phyloP scores from a whole-genome alignment of 805 yeast species.

The Candida palmyrensis region DNA sequence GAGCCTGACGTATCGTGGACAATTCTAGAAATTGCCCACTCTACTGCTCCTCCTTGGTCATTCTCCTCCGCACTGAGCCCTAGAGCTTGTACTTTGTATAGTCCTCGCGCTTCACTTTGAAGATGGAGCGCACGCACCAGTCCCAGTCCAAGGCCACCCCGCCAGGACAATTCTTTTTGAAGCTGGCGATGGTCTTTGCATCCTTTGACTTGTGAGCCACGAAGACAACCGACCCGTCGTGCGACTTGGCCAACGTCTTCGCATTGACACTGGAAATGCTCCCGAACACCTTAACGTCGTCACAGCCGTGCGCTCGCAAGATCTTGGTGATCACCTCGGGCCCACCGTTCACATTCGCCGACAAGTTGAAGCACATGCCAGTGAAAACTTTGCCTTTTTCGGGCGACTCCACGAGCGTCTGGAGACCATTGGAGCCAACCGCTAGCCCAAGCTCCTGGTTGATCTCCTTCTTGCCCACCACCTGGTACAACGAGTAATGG shows the following conservation, averaged over 20 bases:
- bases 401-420: slow-evolving; percentile 10
- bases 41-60: not conserved
- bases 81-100: slow-evolving; percentile 15
- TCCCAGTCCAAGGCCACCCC: slow-evolving; percentile 51
- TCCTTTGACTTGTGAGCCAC: slow-evolving; percentile 36
- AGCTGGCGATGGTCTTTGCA: slow-evolving; percentile 17
- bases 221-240: slow-evolving; percentile 14
- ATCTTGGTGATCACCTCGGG: slow-evolving; percentile 50
- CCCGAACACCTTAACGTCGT: slow-evolving; percentile 17
- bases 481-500: slow-evolving; percentile 32
- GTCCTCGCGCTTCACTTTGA: slow-evolving; percentile 35
- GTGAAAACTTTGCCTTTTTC: slow-evolving; percentile 38
- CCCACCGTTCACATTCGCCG: slow-evolving; percentile 59
- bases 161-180: slow-evolving; percentile 12
- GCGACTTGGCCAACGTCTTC: slow-evolving; percentile 11
- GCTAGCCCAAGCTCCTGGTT: slow-evolving; percentile 23
- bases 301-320: slow-evolving; percentile 56
- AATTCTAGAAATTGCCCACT: not conserved
- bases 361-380: slow-evolving; percentile 47
- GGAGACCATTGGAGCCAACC: slow-evolving; percentile 15
- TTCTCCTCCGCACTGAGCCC: too few species aligned
- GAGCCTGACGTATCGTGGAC: too few species aligned
- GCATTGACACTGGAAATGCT: slow-evolving; percentile 9
- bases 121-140: slow-evolving; percentile 56
- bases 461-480: slow-evolving; percentile 22